Conservation (phyloP, 2,329 filamentous ascomycete genomes). For the Penicillium fuscoglaucum region DNA sequence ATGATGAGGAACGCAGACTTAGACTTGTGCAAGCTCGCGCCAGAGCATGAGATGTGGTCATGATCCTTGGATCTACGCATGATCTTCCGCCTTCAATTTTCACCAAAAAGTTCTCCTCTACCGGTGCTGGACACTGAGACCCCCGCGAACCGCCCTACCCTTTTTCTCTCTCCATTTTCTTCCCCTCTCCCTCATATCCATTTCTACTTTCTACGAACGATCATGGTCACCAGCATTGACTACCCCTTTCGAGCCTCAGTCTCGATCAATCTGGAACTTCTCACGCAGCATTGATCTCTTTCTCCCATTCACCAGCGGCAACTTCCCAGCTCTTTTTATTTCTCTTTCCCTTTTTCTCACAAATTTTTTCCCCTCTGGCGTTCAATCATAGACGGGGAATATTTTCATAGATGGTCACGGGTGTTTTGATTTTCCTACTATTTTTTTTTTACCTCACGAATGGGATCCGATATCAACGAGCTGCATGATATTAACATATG, state of each 20-base stretch:
- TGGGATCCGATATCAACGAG: constrained; percentile 1
- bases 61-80: background rate
- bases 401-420: constrained; percentile 5
- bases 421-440: background rate
- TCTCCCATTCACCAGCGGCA: background rate
- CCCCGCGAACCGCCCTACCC: background rate
- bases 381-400: constrained; percentile 20
- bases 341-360: constrained; percentile 15
- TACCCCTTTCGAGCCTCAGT: background rate
- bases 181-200: background rate
- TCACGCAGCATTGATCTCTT: background rate
- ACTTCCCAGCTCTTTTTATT: background rate
- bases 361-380: constrained; percentile 14
- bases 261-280: background rate
- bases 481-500: constrained; percentile 3
- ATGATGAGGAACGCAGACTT: constrained; percentile 43
- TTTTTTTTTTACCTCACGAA: constrained; percentile 3
- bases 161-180: background rate
- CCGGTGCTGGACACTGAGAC: constrained; percentile 24
- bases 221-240: background rate
- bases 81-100: background rate
- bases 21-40: constrained; percentile 44
- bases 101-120: constrained; percentile 9
- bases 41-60: constrained; percentile 25
- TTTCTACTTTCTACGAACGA: background rate